Evolutionary conservation across 805 yeast species (phyloP).

Genomic region (Myxozyma vanderwaltii): DNA sequence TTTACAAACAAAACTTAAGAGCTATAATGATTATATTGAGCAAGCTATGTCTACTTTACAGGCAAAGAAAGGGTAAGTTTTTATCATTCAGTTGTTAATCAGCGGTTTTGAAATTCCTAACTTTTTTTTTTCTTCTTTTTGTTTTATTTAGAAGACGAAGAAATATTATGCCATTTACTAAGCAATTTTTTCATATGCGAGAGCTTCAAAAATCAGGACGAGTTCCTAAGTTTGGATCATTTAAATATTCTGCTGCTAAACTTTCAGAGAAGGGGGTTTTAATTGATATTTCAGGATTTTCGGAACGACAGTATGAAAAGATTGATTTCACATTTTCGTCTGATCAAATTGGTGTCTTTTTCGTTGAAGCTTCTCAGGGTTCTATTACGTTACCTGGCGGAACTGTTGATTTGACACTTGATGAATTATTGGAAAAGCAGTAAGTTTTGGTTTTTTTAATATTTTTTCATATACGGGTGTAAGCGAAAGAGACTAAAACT

Average conservation of each 20-base stretch:
- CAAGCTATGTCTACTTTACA: conserved; percentile 55
- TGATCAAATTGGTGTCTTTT: conserved; percentile 70
- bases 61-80: conserved; percentile 40
- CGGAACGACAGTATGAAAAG: conserved; percentile 57
- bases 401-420: conserved; percentile 60
- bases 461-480: too few species aligned
- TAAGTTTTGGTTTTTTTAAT: too few species aligned
- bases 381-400: conserved; percentile 57
- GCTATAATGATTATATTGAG: conserved; percentile 53
- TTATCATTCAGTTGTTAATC: conserved; percentile 28
- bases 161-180: conserved; percentile 56
- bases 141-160: conserved; percentile 31
- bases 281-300: conserved; percentile 57
- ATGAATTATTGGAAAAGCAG: conserved; percentile 70
- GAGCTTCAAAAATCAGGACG: conserved; percentile 67
- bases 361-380: conserved; percentile 74
- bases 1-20: conserved; percentile 47
- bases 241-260: conserved; percentile 72
- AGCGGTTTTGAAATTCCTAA: not conserved
- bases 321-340: conserved; percentile 75
- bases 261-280: conserved; percentile 73
- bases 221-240: conserved; percentile 67
- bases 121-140: too few species aligned
- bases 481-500: not conserved
- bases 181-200: conserved; percentile 73